A percentile compares a stretch with the other conserved stretches of the same genome.
Conservation (phyloP, 2,329 filamentous ascomycete genomes). For the Phaeophleospora eucalypticola region DNA sequence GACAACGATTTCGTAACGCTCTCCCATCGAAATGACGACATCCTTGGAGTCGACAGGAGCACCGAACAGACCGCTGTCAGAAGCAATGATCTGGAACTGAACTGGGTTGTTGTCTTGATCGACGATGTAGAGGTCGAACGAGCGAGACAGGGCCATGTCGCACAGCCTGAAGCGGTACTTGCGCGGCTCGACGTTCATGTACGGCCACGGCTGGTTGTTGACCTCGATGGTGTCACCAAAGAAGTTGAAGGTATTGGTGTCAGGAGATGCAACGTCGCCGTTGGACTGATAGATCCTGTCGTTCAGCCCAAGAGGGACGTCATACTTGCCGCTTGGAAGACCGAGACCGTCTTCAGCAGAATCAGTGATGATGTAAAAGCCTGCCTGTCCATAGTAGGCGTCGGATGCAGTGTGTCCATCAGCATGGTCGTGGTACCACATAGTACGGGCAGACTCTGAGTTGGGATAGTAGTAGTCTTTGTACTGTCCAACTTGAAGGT, state of each 20-base stretch:
- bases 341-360: slow-evolving; percentile 46
- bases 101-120: slow-evolving; percentile 36
- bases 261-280: slow-evolving; percentile 45
- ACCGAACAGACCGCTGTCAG: slow-evolving; percentile 51
- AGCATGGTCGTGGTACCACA: slow-evolving; percentile 56
- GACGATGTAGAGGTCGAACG: slow-evolving; percentile 48
- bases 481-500: slow-evolving; percentile 49
- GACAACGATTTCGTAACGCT: slow-evolving; percentile 56
- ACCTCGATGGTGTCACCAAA: slow-evolving; percentile 57
- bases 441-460: slow-evolving; percentile 47
- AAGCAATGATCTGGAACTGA: slow-evolving; percentile 52
- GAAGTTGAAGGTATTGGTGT: slow-evolving; percentile 45
- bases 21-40: slow-evolving; percentile 52
- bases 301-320: slow-evolving; percentile 49
- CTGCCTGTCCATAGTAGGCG: slow-evolving; percentile 55
- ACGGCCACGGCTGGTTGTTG: slow-evolving; percentile 59
- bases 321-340: slow-evolving; percentile 51
- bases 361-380: slow-evolving; percentile 54
- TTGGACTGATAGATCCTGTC: slow-evolving; percentile 52
- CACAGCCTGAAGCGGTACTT: slow-evolving; percentile 57
- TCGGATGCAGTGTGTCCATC: slow-evolving; percentile 49
- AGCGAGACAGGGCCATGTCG: slow-evolving; percentile 47
- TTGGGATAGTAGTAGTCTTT: slow-evolving; percentile 64
- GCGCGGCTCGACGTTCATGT: slow-evolving; percentile 54
- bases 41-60: slow-evolving; percentile 41